phyloP scores from a whole-genome alignment of 2,329 filamentous ascomycete genomes.

The Neopestalotiopsis sp. region DNA sequence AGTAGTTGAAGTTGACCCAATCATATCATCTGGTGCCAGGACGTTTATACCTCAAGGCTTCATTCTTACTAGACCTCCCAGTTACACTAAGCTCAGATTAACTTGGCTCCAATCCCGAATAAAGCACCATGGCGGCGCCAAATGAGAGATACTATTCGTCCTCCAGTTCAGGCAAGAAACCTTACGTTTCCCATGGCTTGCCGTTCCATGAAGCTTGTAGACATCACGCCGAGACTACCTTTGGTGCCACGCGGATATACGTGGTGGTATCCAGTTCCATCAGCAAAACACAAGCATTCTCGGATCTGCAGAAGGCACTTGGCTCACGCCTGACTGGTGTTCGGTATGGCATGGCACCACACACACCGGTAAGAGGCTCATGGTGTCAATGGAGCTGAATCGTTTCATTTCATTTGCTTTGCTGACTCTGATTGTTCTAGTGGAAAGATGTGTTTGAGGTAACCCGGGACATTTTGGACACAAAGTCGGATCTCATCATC shows the following conservation, averaged over 20 bases:
- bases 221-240: constrained; percentile 34
- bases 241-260: constrained; percentile 33
- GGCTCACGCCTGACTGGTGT: constrained; percentile 33
- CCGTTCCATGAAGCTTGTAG: constrained; percentile 34
- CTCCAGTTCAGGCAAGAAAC: constrained; percentile 18
- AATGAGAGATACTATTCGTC: neutral
- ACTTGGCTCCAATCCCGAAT: neutral
- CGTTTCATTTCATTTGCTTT: neutral
- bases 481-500: constrained; percentile 34
- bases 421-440: neutral
- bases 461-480: constrained; percentile 30
- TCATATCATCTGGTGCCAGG: too few relatives aligned
- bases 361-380: constrained; percentile 28
- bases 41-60: too few relatives aligned
- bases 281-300: constrained; percentile 35
- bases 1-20: neutral
- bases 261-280: constrained; percentile 39
- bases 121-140: neutral
- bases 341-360: constrained; percentile 36
- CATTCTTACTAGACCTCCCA: neutral
- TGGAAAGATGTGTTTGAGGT: constrained; percentile 38
- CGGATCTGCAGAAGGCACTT: constrained; percentile 29
- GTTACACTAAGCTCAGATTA: neutral
- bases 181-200: constrained; percentile 32
- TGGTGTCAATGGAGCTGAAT: neutral